Evolutionary conservation across 164 flowering plant species (phyloP).

Genomic region (Umbellularia californica): DNA sequence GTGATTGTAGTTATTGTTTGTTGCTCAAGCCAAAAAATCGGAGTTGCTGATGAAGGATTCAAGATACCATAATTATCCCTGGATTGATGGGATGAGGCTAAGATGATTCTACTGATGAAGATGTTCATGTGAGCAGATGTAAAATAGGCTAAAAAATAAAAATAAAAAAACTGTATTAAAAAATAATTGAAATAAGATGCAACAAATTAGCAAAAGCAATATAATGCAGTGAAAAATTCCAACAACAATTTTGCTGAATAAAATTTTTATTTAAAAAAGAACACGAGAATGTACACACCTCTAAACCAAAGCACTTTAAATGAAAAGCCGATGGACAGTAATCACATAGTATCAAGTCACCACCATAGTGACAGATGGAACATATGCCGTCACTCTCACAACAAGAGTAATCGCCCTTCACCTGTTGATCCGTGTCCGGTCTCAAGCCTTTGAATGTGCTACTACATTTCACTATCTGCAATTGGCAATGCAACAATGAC

Average conservation of each 20-base stretch:
- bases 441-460: constrained; percentile 5
- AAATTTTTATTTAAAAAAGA: background rate
- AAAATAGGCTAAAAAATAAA: no score
- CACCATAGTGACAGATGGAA: constrained; percentile 76
- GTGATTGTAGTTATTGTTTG: no score
- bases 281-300: constrained; percentile 35
- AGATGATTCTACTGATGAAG: no score
- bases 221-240: background rate
- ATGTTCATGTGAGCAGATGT: no score
- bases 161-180: no score
- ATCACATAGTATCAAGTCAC: constrained; percentile 74
- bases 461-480: constrained; percentile 24
- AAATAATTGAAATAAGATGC: no score
- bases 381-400: constrained; percentile 59
- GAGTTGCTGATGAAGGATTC: no score
- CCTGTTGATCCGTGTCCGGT: constrained; percentile 9
- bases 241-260: background rate
- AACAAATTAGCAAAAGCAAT: no score
- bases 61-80: no score
- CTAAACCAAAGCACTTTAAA: constrained; percentile 53
- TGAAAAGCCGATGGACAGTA: constrained; percentile 87
- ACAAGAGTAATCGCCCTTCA: constrained; percentile 15
- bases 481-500: constrained; percentile 73
- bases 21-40: no score
- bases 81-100: no score